phyloP scores from a whole-genome alignment of 225 moss, liverwort and hornwort species.

The Bryoerythrophyllum caledonicum region DNA sequence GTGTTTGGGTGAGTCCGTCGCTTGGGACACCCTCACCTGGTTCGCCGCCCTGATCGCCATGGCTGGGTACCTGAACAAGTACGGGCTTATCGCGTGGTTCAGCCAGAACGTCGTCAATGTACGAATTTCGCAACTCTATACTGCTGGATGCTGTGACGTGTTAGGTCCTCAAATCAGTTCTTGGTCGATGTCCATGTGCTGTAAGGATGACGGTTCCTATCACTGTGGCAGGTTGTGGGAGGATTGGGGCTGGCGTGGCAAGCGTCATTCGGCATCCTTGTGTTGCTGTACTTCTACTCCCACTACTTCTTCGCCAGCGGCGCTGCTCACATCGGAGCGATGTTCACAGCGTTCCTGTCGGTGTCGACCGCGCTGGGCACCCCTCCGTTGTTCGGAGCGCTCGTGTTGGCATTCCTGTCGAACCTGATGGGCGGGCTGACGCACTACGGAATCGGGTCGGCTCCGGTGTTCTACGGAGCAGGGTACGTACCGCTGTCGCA shows the following conservation, averaged over 20 bases:
- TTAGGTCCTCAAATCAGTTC: too few species aligned
- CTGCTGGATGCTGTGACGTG: too few species aligned
- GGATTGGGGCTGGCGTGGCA: conserved; percentile 91
- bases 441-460: conserved; percentile 98
- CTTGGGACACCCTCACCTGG: conserved; percentile 98
- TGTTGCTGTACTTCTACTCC: conserved; percentile 91
- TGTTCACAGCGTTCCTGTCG: conserved; percentile 97
- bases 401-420: conserved; percentile 88
- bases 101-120: conserved; percentile 93
- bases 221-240: conserved; percentile 67
- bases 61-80: conserved; percentile 96
- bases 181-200: too few species aligned
- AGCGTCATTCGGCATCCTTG: conserved; percentile 87
- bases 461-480: conserved; percentile 95
- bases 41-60: conserved; percentile 97
- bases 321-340: conserved; percentile 97
- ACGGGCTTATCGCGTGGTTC: conserved; percentile 93
- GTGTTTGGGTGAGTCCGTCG: conserved; percentile 86
- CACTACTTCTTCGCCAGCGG: conserved; percentile 99
- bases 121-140: too few species aligned
- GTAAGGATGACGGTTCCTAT: background rate
- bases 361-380: conserved; percentile 88
- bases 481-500: conserved; percentile 80
- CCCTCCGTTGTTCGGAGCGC: conserved; percentile 86
- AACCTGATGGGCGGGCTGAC: conserved; percentile 99